A percentile compares a stretch with the other conserved stretches of the same genome.
Conservation (phyloP, 2,329 filamentous ascomycete species). For the Monascus ruber region DNA sequence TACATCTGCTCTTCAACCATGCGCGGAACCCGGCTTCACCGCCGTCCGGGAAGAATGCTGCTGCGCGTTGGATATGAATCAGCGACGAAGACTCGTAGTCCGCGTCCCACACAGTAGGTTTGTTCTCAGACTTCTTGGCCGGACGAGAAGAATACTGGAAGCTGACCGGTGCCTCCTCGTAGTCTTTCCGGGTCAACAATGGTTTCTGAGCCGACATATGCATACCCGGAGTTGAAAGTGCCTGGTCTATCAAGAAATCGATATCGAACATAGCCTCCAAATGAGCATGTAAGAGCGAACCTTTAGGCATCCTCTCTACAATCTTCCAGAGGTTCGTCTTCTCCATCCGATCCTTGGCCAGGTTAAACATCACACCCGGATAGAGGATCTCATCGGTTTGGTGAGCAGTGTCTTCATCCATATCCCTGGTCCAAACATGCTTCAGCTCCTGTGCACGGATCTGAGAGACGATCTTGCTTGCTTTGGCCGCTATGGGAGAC, state of each 20-base stretch:
- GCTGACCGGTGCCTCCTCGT: slow-evolving; percentile 44
- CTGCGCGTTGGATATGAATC: slow-evolving; percentile 50
- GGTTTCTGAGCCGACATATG: slow-evolving; percentile 52
- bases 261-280: slow-evolving; percentile 85
- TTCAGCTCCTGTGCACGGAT: slow-evolving; percentile 68
- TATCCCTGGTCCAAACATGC: slow-evolving; percentile 63
- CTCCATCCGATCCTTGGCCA: slow-evolving; percentile 80
- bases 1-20: slow-evolving; percentile 65
- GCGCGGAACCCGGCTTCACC: slow-evolving; percentile 60
- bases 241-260: slow-evolving; percentile 62
- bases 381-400: slow-evolving; percentile 54
- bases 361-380: slow-evolving; percentile 86
- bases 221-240: slow-evolving; percentile 61
- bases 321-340: slow-evolving; percentile 76
- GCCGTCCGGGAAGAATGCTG: slow-evolving; percentile 62
- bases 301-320: slow-evolving; percentile 78
- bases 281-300: slow-evolving; percentile 59
- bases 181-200: slow-evolving; percentile 43
- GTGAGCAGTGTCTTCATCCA: slow-evolving; percentile 58
- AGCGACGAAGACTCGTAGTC: slow-evolving; percentile 50
- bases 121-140: slow-evolving; percentile 31
- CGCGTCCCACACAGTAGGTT: slow-evolving; percentile 52
- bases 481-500: slow-evolving; percentile 65
- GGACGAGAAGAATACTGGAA: slow-evolving; percentile 50
- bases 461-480: slow-evolving; percentile 65